Base-by-base conservation (phyloP, 129 eudicot species). In the Flaveria robusta region DNA sequence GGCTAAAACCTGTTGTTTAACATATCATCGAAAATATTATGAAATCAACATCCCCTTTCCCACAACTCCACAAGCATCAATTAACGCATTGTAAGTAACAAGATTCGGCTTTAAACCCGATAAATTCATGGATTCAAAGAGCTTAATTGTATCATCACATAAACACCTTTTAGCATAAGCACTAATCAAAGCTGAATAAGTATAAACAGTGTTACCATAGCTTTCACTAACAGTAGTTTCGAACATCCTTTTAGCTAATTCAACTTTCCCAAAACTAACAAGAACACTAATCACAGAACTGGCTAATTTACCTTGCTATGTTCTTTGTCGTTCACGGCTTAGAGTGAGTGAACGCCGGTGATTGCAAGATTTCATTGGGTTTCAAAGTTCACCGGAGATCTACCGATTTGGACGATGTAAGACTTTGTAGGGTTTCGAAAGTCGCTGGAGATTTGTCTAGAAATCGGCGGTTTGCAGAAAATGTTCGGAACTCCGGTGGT, bases 51-150 rank as follows among this genome's bases (percentile, higher is more conserved):
- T 97, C 98, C 71, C 93, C 93, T 86, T 94, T 94, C 9, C 90
- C 97, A 88, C 98, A 94, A 0, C 97, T 97, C 90, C 97, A 88
- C 98, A 94, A 0, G 98, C 98, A 80, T 94, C 96, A 18, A 94
- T 94, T 23, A 94, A 60, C 0, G 98, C 98, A 74, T 94, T 94
- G 22, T 87, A 94, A 13, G 97, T 90, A 2, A 94, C 96, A 43
- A 94, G 88, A 88, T 94, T 94, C 0, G 98, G 98, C 85, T 83
- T 91, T 75, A 94, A 85, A 2, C 93, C 91, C 3, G 75, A 59
- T 13, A 68, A 71, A 66, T 91, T 94, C 97, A 94, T 94, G 46
- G 83, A 79, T 41, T 87, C 86, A 45, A 93, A 93, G 8, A 88
- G 71, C 56, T 81, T 74, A 66, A 91, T 80, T 7, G 98, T 97